phyloP scores from a whole-genome alignment of 306 rosid species.

The Vachellia collinsii region DNA sequence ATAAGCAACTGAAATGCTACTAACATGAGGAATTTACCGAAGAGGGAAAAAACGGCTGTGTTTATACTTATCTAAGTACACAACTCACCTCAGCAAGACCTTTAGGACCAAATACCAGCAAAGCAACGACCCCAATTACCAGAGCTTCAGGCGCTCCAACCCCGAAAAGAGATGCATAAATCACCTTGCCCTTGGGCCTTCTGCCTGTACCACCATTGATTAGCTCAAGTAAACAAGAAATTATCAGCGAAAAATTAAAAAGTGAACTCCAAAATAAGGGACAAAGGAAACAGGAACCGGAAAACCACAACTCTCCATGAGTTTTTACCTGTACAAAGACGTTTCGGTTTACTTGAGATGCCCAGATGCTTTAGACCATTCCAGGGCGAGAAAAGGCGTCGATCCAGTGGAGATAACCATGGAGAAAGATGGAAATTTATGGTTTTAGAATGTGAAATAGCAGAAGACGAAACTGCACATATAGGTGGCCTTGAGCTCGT shows the following conservation, averaged over 20 bases:
- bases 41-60: background rate
- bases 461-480: constrained; percentile 39
- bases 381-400: constrained; percentile 71
- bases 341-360: constrained; percentile 51
- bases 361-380: constrained; percentile 81
- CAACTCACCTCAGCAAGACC: constrained; percentile 98
- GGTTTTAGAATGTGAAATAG: constrained; percentile 36
- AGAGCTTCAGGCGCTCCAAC: constrained; percentile 99
- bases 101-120: constrained; percentile 97
- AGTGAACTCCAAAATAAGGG: constrained; percentile 14
- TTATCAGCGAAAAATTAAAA: constrained; percentile 7
- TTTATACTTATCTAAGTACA: background rate
- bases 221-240: background rate
- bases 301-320: constrained; percentile 6
- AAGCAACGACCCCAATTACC: constrained; percentile 98
- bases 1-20: background rate
- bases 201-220: constrained; percentile 52
- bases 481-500: constrained; percentile 39
- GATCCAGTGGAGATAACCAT: constrained; percentile 54
- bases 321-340: constrained; percentile 48
- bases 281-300: background rate
- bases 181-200: constrained; percentile 67
- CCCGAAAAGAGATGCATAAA: constrained; percentile 94
- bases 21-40: background rate
- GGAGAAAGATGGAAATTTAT: constrained; percentile 47